Conservation (phyloP, 2,329 filamentous ascomycete species). For the Myriosclerotinia duriaeana region DNA sequence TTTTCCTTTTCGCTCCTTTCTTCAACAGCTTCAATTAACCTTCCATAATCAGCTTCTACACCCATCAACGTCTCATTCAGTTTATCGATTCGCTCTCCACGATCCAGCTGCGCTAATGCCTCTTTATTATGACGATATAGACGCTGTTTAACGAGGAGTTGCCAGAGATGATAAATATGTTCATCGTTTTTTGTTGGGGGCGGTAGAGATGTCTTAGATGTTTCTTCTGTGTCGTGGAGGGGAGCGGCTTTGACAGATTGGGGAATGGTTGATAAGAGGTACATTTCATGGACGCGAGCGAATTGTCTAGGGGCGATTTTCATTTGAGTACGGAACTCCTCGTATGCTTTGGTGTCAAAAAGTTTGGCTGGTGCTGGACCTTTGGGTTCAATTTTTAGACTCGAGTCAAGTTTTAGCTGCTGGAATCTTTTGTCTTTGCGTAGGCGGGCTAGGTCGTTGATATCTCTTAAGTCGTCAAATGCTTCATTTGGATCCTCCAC, state of each 20-base stretch:
- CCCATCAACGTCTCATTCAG: constrained; percentile 66
- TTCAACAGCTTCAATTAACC: constrained; percentile 50
- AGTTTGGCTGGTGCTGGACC: constrained; percentile 54
- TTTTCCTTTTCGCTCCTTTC: constrained; percentile 25
- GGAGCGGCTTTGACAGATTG: constrained; percentile 54
- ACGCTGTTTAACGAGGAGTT: constrained; percentile 72
- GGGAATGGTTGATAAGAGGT: constrained; percentile 63
- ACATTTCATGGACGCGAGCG: constrained; percentile 71
- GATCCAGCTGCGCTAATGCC: constrained; percentile 66
- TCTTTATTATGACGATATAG: constrained; percentile 75
- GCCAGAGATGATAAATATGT: constrained; percentile 68
- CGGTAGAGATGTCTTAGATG: constrained; percentile 26
- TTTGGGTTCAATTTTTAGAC: constrained; percentile 50
- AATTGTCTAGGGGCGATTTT: constrained; percentile 82
- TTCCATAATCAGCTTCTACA: constrained; percentile 72
- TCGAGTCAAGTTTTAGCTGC: constrained; percentile 55
- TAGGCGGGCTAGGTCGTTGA: constrained; percentile 68
- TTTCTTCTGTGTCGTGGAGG: constrained; percentile 43
- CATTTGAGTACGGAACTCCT: constrained; percentile 56
- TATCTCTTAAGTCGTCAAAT: constrained; percentile 77
- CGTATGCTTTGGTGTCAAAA: constrained; percentile 56
- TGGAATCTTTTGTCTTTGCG: constrained; percentile 58
- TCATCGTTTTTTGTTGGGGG: constrained; percentile 50
- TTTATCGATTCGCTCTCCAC: constrained; percentile 67
- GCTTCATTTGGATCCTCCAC: constrained; percentile 91